Evolutionary conservation across 495 filamentous ascomycete genomes (phyloP).

Genomic region (Rusavskia elegans): DNA sequence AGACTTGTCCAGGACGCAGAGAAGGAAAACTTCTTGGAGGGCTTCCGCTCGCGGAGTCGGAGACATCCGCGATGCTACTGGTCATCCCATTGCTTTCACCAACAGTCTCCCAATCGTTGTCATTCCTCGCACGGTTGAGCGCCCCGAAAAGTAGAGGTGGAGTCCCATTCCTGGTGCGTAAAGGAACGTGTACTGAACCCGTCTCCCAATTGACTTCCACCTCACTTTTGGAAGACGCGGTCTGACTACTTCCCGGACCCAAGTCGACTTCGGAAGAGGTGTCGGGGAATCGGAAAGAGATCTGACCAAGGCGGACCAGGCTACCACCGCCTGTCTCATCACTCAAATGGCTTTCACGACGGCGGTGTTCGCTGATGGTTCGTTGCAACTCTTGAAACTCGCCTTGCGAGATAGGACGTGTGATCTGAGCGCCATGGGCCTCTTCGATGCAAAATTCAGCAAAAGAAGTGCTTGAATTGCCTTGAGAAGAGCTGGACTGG

Average conservation of each 20-base stretch:
- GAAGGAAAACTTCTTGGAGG: background rate
- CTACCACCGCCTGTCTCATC: background rate
- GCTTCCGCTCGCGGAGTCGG: background rate
- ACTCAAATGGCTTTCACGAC: background rate
- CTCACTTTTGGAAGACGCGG: background rate
- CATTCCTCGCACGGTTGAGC: background rate
- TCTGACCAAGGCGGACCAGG: background rate
- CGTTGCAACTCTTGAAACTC: background rate
- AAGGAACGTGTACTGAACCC: background rate
- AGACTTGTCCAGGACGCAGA: background rate
- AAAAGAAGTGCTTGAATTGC: background rate
- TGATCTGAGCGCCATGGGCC: background rate
- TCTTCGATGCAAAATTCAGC: background rate
- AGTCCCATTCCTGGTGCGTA: slow-evolving; percentile 1
- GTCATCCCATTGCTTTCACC: background rate
- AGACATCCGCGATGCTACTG: background rate
- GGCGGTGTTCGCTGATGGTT: background rate
- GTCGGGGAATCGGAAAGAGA: background rate
- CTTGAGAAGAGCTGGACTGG: background rate
- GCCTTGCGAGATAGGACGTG: background rate
- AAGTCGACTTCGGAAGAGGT: slow-evolving; percentile 3
- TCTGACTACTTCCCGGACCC: slow-evolving; percentile 7
- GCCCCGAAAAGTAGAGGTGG: slow-evolving; percentile 6
- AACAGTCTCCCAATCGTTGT: slow-evolving; percentile 3
- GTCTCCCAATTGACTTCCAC: background rate